Evolutionary conservation across 1,284 basidiomycete genomes (phyloP), one percentile per base, ranked within the genome.

Genomic region (Ganoderma meredithae): DNA sequence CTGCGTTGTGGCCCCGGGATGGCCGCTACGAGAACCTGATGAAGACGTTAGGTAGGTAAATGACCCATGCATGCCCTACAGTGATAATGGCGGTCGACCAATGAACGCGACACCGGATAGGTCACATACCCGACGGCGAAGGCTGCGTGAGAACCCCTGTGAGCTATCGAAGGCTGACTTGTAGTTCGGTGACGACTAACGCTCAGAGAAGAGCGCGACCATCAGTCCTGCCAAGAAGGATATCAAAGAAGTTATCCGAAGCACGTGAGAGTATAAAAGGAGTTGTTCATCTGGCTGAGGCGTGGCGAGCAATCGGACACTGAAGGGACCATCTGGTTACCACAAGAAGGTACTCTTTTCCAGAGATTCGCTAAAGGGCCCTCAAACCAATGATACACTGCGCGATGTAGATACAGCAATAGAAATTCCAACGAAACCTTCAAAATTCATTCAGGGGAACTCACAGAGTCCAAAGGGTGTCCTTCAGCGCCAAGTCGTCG

Each of bases 401-500:
- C 3, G 47, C 22, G 12, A 12, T 22, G n/a, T 6, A 22, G n/a
- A n/a, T 49, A 49, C 47, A 22, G 10, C 10, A 25, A 22, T 22
- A 17, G 2, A n/a, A 49, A 2, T 12, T 49, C 47, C 17, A 44
- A 10, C 47, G 47, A 12, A 19, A 25, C n/a, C n/a, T 22, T 9
- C 9, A 9, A 22, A 49, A 49, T 9, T 49, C 47, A 49, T 9
- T 49, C 47, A n/a, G 47, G 12, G 7, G 2, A 22, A 49, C n/a
- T 49, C 6, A 49, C n/a, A 49, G 47, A n/a, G 25, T 49, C 47
- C 47, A 49, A n/a, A 25, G 8, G 41, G 9, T 22, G 10, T 10
- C 10, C 8, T 15, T 69, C 60, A 73, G 43, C 60, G 66, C 75
- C 75, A 76, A 22, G 67, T 69, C 31, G 71, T 71, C 25, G 39